Percentiles rank a stretch among this genome's conserved stretches.
Conservation (phyloP, 371 early-diverging fungal species). For the Funneliformis caledonium region DNA sequence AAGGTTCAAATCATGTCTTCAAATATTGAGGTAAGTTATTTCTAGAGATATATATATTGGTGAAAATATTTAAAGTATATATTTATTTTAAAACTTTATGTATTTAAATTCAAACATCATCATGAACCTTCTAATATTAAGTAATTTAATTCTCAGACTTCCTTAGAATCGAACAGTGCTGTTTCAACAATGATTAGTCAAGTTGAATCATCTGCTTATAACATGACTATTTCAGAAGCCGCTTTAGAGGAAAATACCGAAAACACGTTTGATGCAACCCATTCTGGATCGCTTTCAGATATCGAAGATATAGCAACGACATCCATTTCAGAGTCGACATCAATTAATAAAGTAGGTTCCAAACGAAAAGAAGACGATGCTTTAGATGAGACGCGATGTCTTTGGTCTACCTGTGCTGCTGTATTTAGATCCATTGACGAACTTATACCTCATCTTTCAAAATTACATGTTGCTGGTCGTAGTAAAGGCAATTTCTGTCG, state of each 20-base stretch:
- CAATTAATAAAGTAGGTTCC: background rate
- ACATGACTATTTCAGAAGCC: background rate
- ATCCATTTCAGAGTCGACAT: background rate
- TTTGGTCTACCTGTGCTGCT: constrained; percentile 84
- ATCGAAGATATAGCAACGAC: background rate
- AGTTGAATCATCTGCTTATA: background rate
- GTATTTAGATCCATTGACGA: constrained; percentile 75
- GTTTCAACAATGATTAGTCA: background rate
- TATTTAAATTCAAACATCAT: background rate
- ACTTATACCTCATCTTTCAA: constrained; percentile 80
- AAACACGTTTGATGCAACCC: background rate
- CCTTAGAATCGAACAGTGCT: background rate
- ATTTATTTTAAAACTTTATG: background rate
- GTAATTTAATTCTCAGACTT: background rate
- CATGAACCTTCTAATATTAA: background rate
- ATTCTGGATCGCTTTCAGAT: background rate
- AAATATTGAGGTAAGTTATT: background rate
- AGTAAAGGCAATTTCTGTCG: constrained; percentile 61
- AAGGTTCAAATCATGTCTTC: background rate
- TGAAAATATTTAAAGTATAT: background rate
- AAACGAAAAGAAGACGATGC: constrained; percentile 24
- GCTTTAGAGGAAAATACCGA: background rate
- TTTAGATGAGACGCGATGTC: constrained; percentile 51
- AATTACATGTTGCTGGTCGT: constrained; percentile 71
- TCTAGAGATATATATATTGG: background rate